These are phyloP conservation scores for Nothopassalora personata DNA, from an alignment of 2,329 filamentous ascomycete species.

Conservation along the genomic window DNA sequence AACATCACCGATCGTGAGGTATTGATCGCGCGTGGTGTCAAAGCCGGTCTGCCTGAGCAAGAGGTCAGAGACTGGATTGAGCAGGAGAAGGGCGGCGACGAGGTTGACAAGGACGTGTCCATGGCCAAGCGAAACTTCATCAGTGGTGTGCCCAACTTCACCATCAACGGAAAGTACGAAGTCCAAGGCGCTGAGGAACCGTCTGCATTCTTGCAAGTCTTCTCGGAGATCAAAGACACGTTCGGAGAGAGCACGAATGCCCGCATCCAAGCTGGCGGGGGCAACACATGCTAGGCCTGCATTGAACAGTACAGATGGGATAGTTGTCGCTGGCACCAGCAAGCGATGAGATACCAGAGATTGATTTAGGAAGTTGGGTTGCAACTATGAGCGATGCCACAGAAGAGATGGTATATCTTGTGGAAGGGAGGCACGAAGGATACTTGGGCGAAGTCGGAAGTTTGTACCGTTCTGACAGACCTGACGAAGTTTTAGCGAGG, in stretches of 20 bases:
- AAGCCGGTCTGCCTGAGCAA: conserved; percentile 40
- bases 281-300: conserved; percentile 13
- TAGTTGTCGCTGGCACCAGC: background rate
- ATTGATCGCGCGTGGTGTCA: conserved; percentile 38
- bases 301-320: background rate
- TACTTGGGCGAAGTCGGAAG: background rate
- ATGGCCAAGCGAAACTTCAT: conserved; percentile 48
- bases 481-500: background rate
- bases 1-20: conserved; percentile 42
- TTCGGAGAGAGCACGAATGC: background rate
- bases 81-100: conserved; percentile 39
- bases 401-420: background rate
- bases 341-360: background rate
- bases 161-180: conserved; percentile 62
- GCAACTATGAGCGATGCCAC: background rate
- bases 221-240: conserved; percentile 53
- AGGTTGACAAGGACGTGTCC: conserved; percentile 45
- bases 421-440: background rate
- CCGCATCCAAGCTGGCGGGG: conserved; percentile 4
- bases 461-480: background rate
- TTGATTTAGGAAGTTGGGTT: background rate
- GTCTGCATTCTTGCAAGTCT: conserved; percentile 59
- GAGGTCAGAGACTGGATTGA: conserved; percentile 43
- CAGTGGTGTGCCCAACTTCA: conserved; percentile 69
- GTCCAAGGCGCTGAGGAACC: conserved; percentile 69